A percentile compares a stretch with the other conserved stretches of the same genome.
Conservation (phyloP, 495 filamentous ascomycete species). For the Podospora sp. region DNA sequence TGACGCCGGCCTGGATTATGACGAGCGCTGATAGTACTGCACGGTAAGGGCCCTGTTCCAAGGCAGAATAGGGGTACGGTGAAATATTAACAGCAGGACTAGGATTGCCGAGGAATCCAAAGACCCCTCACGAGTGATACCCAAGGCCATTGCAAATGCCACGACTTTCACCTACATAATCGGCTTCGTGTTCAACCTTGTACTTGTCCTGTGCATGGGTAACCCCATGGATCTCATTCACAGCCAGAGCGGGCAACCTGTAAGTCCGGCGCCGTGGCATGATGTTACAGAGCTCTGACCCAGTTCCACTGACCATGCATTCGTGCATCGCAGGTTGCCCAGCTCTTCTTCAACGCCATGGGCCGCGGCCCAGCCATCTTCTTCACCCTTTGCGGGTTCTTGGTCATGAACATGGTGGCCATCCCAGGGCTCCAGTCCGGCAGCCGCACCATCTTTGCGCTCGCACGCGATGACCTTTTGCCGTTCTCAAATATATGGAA, state of each 20-base stretch:
- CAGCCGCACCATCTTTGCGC: constrained; percentile 64
- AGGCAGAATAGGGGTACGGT: no score
- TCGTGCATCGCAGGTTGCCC: constrained; percentile 44
- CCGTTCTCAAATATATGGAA: constrained; percentile 59
- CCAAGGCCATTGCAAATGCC: constrained; percentile 61
- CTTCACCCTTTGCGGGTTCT: constrained; percentile 61
- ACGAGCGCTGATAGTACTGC: constrained; percentile 38
- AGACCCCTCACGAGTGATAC: constrained; percentile 59
- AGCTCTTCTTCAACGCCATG: constrained; percentile 65
- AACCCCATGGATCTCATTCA: constrained; percentile 49
- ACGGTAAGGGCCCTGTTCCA: constrained; percentile 24
- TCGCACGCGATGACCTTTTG: constrained; percentile 61
- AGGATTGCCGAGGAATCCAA: constrained; percentile 65
- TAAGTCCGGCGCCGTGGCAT: background rate
- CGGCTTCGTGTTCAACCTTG: constrained; percentile 65
- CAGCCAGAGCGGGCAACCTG: constrained; percentile 57
- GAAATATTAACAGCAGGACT: background rate
- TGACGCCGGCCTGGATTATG: constrained; percentile 70
- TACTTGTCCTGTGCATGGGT: constrained; percentile 64
- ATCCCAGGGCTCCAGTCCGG: constrained; percentile 65
- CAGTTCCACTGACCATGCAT: background rate
- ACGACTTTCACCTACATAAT: constrained; percentile 63
- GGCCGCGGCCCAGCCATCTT: constrained; percentile 61
- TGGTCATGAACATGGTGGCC: constrained; percentile 61
- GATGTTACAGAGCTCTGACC: background rate